Evolutionary conservation across 805 yeast species (phyloP), one percentile per base, ranked within the genome.

Genomic region (Ogataea allantospora): DNA sequence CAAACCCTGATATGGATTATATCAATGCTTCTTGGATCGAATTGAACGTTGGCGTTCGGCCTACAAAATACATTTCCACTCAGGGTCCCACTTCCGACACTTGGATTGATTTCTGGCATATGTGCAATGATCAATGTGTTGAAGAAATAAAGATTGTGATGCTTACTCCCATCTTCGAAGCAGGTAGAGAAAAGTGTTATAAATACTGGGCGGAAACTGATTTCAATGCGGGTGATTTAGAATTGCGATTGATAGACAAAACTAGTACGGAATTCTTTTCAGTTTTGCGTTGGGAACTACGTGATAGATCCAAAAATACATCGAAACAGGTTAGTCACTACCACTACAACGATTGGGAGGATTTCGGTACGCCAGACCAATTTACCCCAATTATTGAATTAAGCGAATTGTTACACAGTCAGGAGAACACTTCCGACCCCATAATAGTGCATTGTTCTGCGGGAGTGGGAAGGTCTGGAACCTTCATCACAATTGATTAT

Each of bases 121-220:
- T 53, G 64, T 56, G 58, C 35, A 46, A 48, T 32, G 48, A 54
- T 19, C 49, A 60, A n/a, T 43, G 53, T 9, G 12, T 34, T 5
- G 29, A 46, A 15, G 40, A 46, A 6, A 71, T 78, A 3, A 74
- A 76, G 1, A 65, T 84, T 8, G 77, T 83, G 11, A 84, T 83
- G 91, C 73, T 84, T 25, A 83, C 95, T 0, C 87, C 93, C 0
- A 60, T 86, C 20, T 48, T 43, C 10, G 79, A 73, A 44, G 46
- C 51, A 8, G 63, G 63, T 2, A 46, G 61, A 22, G 58, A 57
- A 15, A 73, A 73, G 48, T 73, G 78, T 44, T 46, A 42, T 40
- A 51, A 54, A 32, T 70, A 70, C 50, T 70, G 76, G 73, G 44
- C 53, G 4, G 49, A 40, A 3, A 33, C 30, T 7, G 39, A 38